Evolutionary conservation across 73 alveolate species (phyloP), one percentile per base, ranked within the genome.

Genomic region (Paramecium primaurelia): DNA sequence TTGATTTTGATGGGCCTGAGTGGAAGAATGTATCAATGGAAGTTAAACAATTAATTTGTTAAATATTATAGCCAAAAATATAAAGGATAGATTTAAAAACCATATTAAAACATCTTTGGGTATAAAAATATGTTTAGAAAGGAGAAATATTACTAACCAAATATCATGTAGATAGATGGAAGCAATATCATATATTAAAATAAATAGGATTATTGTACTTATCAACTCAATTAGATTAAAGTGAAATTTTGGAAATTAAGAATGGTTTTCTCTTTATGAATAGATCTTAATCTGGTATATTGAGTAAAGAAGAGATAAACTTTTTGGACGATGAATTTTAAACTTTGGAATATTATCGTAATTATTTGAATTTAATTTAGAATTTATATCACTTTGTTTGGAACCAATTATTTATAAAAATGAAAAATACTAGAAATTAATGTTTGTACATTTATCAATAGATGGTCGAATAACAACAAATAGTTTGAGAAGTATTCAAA

Each of bases 41-140:
- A 18, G 97, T 95, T 16, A 94, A 95, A 49, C 97, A 94, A 51
- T 86, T 95, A 59, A 91, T 95, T 44, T 89, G 71, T 14, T 89
- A 94, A 47, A 60, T 95, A 32, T 92, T 95, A 51, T 86, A 87
- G 28, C 60, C 49, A 16, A 88, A 86, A 36, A 89, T 30, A 26
- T 34, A 75, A 16, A 32, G 94, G 30, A 47, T 36, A n/a, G 37
- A 86, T n/a, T 40, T 92, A 30, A 22, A 34, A n/a, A 18, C 86
- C 5, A 51, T 71, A 22, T 71, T 88, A 34, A 44, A 30, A 45
- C 83, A 88, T 20, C 32, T 40, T 34, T 88, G 94, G 94, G 28
- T 88, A 22, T 28, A 37, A 25, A 38, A 22, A 22, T 77, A 36
- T 88, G 38, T 25, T 30, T 59, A 34, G 59, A 44, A 47, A 80